Conservation (phyloP, 805 yeast genomes). For the Grigorovia humatica region DNA sequence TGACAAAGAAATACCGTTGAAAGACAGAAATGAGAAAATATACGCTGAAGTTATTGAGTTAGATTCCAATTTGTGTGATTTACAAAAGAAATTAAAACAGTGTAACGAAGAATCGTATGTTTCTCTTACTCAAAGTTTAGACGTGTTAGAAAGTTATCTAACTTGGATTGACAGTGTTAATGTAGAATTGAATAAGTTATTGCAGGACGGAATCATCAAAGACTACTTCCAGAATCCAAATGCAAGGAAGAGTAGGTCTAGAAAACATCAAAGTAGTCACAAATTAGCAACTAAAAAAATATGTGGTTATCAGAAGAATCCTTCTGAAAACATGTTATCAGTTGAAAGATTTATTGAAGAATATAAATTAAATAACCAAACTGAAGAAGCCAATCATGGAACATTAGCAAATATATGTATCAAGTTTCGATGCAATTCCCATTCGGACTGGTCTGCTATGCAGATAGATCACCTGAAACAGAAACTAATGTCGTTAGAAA, state of each 20-base stretch:
- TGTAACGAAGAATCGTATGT: slow-evolving; percentile 11
- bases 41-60: slow-evolving; percentile 10
- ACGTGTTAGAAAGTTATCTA: slow-evolving; percentile 16
- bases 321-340: slow-evolving; percentile 8
- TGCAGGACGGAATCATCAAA: background rate
- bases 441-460: slow-evolving; percentile 24
- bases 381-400: slow-evolving; percentile 1
- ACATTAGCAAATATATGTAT: slow-evolving; percentile 17
- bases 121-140: slow-evolving; percentile 6
- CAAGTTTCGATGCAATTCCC: slow-evolving; percentile 21
- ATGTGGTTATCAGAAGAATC: slow-evolving; percentile 21
- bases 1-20: slow-evolving; percentile 9
- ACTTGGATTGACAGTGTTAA: slow-evolving; percentile 25
- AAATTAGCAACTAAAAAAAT: slow-evolving; percentile 11
- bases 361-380: slow-evolving; percentile 3
- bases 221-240: background rate
- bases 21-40: slow-evolving; percentile 8
- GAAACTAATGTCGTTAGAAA: slow-evolving; percentile 17
- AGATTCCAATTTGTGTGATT: slow-evolving; percentile 12
- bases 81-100: slow-evolving; percentile 8
- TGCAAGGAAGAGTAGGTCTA: background rate
- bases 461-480: slow-evolving; percentile 13
- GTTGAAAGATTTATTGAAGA: slow-evolving; percentile 12
- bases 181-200: background rate
- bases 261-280: slow-evolving; percentile 11